Base-by-base conservation (phyloP, 129 eudicot species). In the Apium graveolens region DNA sequence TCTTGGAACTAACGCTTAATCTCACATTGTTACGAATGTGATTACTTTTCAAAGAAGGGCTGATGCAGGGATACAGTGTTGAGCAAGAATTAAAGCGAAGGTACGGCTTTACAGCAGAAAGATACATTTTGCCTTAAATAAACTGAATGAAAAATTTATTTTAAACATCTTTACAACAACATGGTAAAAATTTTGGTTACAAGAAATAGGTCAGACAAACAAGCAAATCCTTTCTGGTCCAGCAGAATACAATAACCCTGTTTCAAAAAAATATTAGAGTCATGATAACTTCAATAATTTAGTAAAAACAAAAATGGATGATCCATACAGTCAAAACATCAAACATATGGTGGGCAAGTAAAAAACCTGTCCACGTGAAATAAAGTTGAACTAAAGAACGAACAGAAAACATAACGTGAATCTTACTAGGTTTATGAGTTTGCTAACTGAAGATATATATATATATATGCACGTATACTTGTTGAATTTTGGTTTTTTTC, bases 61-160 rank as follows among this genome's bases (percentile, higher is more conserved):
- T 34, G 65, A 74, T 73, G 69, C 43, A 80, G 27, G 82, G 24
- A 46, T 80, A 81, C 43, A 46, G 38, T 70, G 71, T 73, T 26
- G 85, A 27, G 78, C 81, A 48, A 76, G 72, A 55, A 73, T 73
- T 83, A 66, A 78, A 51, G 79, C 53, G 55, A 79, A 83, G 49
- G 53, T 44, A 76, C 63, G 84, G 85, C 82, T 90, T 83, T 79
- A 83, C 80, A 42, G 90, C 82, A 74, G 78, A 68, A 73, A 68
- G 74, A 38, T 75, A 78, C 82, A 81, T 71, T 57, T 55, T 73
- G 20, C 78, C 76, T 66, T 48, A 27, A 20, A 79, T 1, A 13
- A 79, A 43, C 60, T 44, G 75, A 43, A 20, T 17, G 49, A 17
- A 57, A 42, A 12, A 42, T 18, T 45, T 18, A 7, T 62, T 32